Conservation (phyloP, 2,329 filamentous ascomycete species). For the Trichoderma koningii region DNA sequence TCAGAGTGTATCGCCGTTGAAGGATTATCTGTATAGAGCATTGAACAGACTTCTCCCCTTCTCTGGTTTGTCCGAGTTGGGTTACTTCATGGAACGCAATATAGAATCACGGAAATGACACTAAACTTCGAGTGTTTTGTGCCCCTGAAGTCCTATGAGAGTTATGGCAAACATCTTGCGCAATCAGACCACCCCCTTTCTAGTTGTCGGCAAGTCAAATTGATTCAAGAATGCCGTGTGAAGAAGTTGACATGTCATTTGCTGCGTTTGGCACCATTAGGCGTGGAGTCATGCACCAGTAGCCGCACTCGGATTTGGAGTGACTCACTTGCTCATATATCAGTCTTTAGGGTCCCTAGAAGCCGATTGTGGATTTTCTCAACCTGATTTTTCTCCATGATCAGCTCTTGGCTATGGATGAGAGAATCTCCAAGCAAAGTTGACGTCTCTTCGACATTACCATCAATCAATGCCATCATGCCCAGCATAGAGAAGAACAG, state of each 20-base stretch:
- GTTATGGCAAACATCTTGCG: too few species aligned
- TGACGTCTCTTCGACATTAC: background rate
- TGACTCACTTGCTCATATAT: background rate
- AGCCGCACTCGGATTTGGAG: background rate
- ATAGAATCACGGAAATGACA: too few species aligned
- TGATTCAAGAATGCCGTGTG: background rate
- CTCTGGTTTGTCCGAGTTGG: too few species aligned
- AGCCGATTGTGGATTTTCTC: background rate
- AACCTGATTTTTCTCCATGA: too few species aligned
- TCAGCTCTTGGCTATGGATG: background rate
- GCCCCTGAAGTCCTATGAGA: too few species aligned
- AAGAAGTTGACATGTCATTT: background rate
- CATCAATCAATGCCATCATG: background rate
- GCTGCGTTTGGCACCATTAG: background rate
- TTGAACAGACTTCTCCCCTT: too few species aligned
- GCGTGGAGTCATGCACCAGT: background rate
- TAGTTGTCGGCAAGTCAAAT: too few species aligned
- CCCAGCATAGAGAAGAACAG: background rate
- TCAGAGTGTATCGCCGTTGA: too few species aligned
- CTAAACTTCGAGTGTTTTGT: too few species aligned
- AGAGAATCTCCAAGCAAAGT: background rate
- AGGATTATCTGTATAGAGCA: too few species aligned
- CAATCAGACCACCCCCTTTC: too few species aligned
- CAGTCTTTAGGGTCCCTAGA: background rate
- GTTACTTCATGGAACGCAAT: too few species aligned